Conservation (phyloP, 2,329 filamentous ascomycete species). For the Pseudogymnoascus sp. region DNA sequence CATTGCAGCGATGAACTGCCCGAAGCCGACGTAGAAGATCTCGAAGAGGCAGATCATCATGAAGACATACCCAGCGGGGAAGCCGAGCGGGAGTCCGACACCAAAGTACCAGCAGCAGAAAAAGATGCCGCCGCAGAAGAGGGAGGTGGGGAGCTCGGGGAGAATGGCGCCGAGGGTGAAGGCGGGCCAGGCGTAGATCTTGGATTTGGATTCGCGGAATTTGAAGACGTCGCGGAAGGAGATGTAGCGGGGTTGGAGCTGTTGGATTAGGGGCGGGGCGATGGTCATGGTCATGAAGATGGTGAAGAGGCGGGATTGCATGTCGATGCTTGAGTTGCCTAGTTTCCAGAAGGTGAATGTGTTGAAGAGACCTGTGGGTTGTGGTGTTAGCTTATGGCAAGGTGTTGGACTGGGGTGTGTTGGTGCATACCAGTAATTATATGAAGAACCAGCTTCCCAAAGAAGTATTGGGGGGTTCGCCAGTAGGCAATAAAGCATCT, state of each 20-base stretch:
- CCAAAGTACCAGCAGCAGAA: constrained; percentile 57
- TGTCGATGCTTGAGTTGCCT: constrained; percentile 49
- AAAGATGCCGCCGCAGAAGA: constrained; percentile 60
- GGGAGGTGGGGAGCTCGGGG: constrained; percentile 63
- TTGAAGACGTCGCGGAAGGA: constrained; percentile 60
- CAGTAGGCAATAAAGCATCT: constrained; percentile 58
- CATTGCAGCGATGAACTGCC: constrained; percentile 61
- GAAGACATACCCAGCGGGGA: constrained; percentile 55
- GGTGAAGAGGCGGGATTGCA: constrained; percentile 66
- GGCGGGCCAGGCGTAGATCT: constrained; percentile 71
- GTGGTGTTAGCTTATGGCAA: background rate
- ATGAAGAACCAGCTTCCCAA: constrained; percentile 58
- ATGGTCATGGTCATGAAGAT: constrained; percentile 71
- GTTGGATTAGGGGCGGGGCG: constrained; percentile 64
- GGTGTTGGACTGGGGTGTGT: constrained; percentile 49
- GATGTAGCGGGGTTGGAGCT: constrained; percentile 65
- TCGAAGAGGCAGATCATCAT: constrained; percentile 55
- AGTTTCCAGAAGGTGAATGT: constrained; percentile 63
- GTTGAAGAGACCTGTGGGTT: constrained; percentile 51
- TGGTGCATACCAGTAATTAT: constrained; percentile 46
- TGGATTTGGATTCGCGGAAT: constrained; percentile 63
- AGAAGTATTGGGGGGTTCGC: constrained; percentile 55
- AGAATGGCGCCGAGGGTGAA: constrained; percentile 61
- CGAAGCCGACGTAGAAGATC: constrained; percentile 58
- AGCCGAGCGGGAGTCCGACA: constrained; percentile 47